phyloP scores from a whole-genome alignment of 2,329 filamentous ascomycete genomes.

The Trematosphaeria pertusa region DNA sequence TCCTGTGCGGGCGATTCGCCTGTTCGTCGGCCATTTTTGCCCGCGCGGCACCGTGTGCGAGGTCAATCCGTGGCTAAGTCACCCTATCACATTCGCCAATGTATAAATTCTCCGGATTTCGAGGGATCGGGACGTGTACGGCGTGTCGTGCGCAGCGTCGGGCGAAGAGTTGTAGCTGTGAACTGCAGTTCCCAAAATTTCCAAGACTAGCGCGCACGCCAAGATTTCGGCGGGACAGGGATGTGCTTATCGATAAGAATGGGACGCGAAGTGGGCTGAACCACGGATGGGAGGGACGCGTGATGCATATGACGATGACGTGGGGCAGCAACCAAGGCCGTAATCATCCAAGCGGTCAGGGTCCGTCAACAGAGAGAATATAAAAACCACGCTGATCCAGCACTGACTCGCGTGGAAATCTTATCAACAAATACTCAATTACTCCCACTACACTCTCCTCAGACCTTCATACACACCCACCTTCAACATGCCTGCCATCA shows the following conservation, averaged over 20 bases:
- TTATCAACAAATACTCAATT: conserved; percentile 3
- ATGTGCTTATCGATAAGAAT: conserved; percentile 46
- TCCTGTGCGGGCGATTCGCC: conserved; percentile 82
- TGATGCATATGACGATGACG: conserved; percentile 18
- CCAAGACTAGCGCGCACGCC: conserved; percentile 39
- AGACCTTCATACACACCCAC: too few relatives aligned
- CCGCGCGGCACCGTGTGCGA: too few relatives aligned
- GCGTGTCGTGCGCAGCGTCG: too few relatives aligned
- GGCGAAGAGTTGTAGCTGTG: too few relatives aligned
- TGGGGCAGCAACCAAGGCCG: too few relatives aligned
- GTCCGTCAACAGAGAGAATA: too few relatives aligned
- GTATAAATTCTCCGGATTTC: too few relatives aligned
- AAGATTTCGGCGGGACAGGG: conserved; percentile 33
- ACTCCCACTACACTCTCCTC: conserved; percentile 1
- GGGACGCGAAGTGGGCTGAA: conserved; percentile 15
- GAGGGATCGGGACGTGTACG: too few relatives aligned
- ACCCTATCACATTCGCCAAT: too few relatives aligned
- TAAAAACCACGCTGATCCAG: conserved; percentile 27
- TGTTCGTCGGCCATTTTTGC: conserved; percentile 67
- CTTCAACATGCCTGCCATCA: conserved; percentile 46
- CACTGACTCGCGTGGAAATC: conserved; percentile 16
- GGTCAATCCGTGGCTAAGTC: too few relatives aligned
- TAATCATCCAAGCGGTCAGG: too few relatives aligned
- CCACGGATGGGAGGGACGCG: conserved; percentile 9
- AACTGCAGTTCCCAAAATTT: conserved; percentile 37